Percentiles rank a stretch among this genome's conserved stretches.
These are phyloP conservation scores for Ceratocystis lukuohia DNA, from an alignment of 2,329 filamentous ascomycete genomes.

Conservation along the genomic window DNA sequence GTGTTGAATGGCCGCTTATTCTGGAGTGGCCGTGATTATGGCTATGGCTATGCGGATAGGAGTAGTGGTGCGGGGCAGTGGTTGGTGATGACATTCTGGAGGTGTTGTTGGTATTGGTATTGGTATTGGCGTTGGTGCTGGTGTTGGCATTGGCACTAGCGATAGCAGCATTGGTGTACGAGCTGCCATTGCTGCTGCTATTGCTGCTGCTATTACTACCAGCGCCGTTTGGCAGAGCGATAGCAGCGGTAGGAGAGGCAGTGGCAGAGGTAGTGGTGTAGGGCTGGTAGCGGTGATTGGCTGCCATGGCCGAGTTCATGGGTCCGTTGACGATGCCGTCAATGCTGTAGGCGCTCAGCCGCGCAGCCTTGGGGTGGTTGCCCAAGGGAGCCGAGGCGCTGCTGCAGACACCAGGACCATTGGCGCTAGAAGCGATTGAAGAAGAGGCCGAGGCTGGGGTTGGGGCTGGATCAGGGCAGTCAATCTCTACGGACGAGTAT, in stretches of 20 bases:
- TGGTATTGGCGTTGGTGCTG: neutral
- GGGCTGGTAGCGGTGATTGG: constrained; percentile 18
- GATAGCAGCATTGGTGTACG: neutral
- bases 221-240: constrained; percentile 4
- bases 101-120: neutral
- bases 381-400: neutral
- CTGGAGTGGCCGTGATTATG: constrained; percentile 22
- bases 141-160: neutral
- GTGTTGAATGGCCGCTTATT: constrained; percentile 23
- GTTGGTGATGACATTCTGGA: neutral
- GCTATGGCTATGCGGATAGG: constrained; percentile 23
- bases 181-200: constrained; percentile 2
- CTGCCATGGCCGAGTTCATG: neutral
- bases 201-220: constrained; percentile 21
- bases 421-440: neutral
- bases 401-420: constrained; percentile 5
- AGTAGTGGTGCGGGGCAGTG: constrained; percentile 20
- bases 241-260: neutral
- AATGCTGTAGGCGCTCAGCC: neutral
- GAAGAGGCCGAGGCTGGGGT: neutral
- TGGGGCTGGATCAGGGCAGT: constrained; percentile 23
- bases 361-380: constrained; percentile 18
- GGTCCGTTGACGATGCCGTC: neutral
- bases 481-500: constrained; percentile 27
- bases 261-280: neutral